Conservation (phyloP, 2,329 filamentous ascomycete species). For the Aspergillaceae sp. region DNA sequence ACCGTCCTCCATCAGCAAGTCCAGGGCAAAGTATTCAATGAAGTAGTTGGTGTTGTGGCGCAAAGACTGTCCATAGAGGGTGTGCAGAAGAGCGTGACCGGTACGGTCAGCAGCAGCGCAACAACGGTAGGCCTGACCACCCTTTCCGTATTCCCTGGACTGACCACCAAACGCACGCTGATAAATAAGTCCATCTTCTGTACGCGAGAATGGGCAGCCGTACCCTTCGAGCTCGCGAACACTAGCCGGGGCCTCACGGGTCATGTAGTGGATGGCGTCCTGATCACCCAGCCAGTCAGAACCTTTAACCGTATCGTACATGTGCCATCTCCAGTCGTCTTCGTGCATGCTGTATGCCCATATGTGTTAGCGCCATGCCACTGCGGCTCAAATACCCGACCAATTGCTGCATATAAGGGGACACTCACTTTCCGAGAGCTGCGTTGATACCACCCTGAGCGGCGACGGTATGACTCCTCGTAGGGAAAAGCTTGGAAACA, state of each 20-base stretch:
- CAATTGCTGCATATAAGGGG: not conserved
- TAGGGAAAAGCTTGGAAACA: conserved; percentile 57
- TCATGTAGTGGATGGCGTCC: conserved; percentile 98
- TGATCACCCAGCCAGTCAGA: conserved; percentile 97
- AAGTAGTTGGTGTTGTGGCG: conserved; percentile 99
- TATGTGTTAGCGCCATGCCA: conserved; percentile 11
- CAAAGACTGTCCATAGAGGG: conserved; percentile 93
- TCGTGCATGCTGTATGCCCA: conserved; percentile 71
- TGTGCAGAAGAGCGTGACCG: conserved; percentile 94
- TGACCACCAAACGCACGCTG: conserved; percentile 98
- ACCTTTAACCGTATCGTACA: conserved; percentile 98
- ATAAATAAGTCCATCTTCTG: conserved; percentile 94
- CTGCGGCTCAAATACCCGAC: not conserved
- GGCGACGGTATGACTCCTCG: conserved; percentile 57
- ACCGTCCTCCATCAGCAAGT: conserved; percentile 95
- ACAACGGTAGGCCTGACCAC: conserved; percentile 95
- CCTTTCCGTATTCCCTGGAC: conserved; percentile 89
- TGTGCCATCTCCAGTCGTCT: conserved; percentile 98
- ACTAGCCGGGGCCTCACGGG: conserved; percentile 79
- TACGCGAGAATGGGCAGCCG: conserved; percentile 86
- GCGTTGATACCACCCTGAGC: conserved; percentile 56
- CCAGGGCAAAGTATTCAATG: conserved; percentile 96
- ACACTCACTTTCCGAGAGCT: conserved; percentile 35
- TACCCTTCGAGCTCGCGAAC: conserved; percentile 96
- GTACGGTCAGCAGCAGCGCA: conserved; percentile 94